Evolutionary conservation across 345 rosid species (phyloP).

Genomic region (Euclidium syriacum): DNA sequence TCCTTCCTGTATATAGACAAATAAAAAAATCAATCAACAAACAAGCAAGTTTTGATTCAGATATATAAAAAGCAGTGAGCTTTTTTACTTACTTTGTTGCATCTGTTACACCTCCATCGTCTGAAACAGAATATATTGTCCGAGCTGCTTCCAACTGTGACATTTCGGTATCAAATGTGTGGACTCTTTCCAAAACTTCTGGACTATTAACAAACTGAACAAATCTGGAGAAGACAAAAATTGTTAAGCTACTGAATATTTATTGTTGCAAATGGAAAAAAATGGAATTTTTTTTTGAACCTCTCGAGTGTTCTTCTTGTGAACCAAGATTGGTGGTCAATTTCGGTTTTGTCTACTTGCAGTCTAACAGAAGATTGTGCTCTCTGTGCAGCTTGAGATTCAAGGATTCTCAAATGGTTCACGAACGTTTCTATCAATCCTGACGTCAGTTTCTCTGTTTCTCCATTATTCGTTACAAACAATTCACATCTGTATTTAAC

Average conservation of each 20-base stretch:
- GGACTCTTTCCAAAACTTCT: slow-evolving; percentile 73
- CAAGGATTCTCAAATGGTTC: slow-evolving; percentile 68
- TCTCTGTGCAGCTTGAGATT: slow-evolving; percentile 53
- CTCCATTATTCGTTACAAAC: slow-evolving; percentile 65
- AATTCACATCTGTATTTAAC: slow-evolving; percentile 54
- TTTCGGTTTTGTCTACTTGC: slow-evolving; percentile 40
- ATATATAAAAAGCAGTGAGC: slow-evolving; percentile 30
- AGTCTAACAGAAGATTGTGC: slow-evolving; percentile 53
- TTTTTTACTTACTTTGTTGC: slow-evolving; percentile 42
- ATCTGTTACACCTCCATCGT: slow-evolving; percentile 38
- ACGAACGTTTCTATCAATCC: slow-evolving; percentile 73
- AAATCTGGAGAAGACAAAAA: slow-evolving; percentile 45
- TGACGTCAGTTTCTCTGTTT: slow-evolving; percentile 79
- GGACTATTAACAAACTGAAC: slow-evolving; percentile 86
- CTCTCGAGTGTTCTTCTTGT: slow-evolving; percentile 92
- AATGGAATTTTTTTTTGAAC: slow-evolving; percentile 29
- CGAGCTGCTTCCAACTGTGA: slow-evolving; percentile 93
- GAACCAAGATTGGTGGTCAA: slow-evolving; percentile 60
- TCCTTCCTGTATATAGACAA: slow-evolving; percentile 54
- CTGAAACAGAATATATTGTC: slow-evolving; percentile 46
- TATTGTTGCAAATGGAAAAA: not conserved
- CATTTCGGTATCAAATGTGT: slow-evolving; percentile 76
- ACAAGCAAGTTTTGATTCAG: slow-evolving; percentile 26
- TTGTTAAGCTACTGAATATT: not conserved
- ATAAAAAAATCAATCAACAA: not conserved